Evolutionary conservation across 148 eudicot species (phyloP).

Genomic region (Mesembryanthemum crystallinum): DNA sequence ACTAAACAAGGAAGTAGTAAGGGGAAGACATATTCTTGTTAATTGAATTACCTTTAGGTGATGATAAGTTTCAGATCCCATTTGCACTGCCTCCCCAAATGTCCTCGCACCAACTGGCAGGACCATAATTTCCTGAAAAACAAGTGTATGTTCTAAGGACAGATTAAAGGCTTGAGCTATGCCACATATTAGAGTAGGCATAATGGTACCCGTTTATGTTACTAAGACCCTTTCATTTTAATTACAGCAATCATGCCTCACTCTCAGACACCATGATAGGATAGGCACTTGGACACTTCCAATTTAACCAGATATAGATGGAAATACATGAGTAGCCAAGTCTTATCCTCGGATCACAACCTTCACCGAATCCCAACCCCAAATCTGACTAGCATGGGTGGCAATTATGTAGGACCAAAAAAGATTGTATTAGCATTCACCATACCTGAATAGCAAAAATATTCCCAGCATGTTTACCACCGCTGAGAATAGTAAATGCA

Average conservation of each 20-base stretch:
- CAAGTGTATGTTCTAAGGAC: not conserved
- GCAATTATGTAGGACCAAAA: not conserved
- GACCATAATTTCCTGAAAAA: slow-evolving; percentile 71
- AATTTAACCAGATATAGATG: not conserved
- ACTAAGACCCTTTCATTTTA: not conserved
- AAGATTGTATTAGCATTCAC: not conserved
- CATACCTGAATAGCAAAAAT: slow-evolving; percentile 78
- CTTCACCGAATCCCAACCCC: not conserved
- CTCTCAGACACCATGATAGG: not conserved
- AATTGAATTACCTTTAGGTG: slow-evolving; percentile 66
- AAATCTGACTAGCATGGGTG: not conserved
- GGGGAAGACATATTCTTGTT: not conserved
- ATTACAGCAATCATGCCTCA: not conserved
- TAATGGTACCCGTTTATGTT: not conserved
- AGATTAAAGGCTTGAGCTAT: not conserved
- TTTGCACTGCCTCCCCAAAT: slow-evolving; percentile 85
- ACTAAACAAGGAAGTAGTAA: not conserved
- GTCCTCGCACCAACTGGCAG: slow-evolving; percentile 83
- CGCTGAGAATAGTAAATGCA: slow-evolving; percentile 77
- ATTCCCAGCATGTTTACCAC: slow-evolving; percentile 92
- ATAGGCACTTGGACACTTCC: not conserved
- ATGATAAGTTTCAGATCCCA: slow-evolving; percentile 91
- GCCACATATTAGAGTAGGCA: not conserved
- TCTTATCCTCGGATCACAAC: not conserved
- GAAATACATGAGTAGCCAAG: not conserved